Evolutionary conservation across 2,329 filamentous ascomycete species (phyloP).

Genomic region (Emericellopsis cladophorae): DNA sequence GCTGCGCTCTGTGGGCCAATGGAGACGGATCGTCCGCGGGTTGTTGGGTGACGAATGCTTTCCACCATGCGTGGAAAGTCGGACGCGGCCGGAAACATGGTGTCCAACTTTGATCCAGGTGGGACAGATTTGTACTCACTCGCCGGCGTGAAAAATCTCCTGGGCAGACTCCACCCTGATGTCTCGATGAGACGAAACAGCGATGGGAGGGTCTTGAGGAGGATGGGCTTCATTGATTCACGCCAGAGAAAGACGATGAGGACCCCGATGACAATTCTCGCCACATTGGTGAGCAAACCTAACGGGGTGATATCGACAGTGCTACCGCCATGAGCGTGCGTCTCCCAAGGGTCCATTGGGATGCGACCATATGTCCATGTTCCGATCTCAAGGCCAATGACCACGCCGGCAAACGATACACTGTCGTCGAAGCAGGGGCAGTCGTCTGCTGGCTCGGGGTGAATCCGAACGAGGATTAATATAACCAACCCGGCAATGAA

Average conservation of each 20-base stretch:
- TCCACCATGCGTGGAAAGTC: conserved; percentile 75
- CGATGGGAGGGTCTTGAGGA: conserved; percentile 69
- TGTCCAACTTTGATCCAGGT: conserved; percentile 57
- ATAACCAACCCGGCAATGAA: conserved; percentile 52
- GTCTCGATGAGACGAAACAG: conserved; percentile 78
- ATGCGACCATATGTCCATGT: conserved; percentile 69
- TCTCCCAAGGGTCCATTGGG: conserved; percentile 26
- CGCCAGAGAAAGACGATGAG: conserved; percentile 81
- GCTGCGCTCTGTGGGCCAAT: conserved; percentile 91
- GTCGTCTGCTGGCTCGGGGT: conserved; percentile 92
- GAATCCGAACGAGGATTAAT: conserved; percentile 68
- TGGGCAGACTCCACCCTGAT: conserved; percentile 65
- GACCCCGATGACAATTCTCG: conserved; percentile 68
- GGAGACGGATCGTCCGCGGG: conserved; percentile 67
- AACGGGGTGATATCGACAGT: conserved; percentile 55
- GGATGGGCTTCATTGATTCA: conserved; percentile 72
- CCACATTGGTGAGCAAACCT: conserved; percentile 48
- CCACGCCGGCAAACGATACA: conserved; percentile 80
- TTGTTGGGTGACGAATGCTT: conserved; percentile 62
- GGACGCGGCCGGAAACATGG: conserved; percentile 78
- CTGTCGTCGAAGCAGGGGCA: conserved; percentile 97
- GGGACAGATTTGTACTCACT: conserved; percentile 81
- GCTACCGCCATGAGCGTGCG: conserved; percentile 30
- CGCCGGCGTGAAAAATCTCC: conserved; percentile 83
- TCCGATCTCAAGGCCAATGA: conserved; percentile 73